phyloP scores from a whole-genome alignment of 352 stramenopile genomes.

The Pythium coloratum region DNA sequence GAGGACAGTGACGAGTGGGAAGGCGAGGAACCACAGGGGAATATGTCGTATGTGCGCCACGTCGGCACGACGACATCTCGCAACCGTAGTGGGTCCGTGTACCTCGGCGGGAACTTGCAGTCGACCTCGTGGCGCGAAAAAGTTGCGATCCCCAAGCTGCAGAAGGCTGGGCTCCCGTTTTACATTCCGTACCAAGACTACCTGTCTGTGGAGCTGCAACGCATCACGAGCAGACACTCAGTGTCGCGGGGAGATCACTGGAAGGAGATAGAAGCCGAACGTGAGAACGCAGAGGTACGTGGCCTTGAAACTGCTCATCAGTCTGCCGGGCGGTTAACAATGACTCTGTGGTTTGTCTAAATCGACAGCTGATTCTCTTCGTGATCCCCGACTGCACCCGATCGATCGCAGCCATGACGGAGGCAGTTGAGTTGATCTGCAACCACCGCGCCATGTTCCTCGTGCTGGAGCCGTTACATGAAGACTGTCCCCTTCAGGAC shows the following conservation, averaged over 20 bases:
- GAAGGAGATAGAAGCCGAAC: conserved; percentile 60
- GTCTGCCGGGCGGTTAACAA: background rate
- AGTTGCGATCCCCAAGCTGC: conserved; percentile 68
- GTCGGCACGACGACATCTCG: conserved; percentile 46
- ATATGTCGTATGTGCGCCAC: conserved; percentile 44
- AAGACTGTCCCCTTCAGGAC: conserved; percentile 63
- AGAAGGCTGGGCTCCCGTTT: conserved; percentile 69
- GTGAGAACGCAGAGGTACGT: conserved; percentile 61
- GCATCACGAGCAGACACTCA: conserved; percentile 32
- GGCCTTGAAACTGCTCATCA: background rate
- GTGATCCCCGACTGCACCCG: conserved; percentile 74
- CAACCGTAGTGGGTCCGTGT: conserved; percentile 57
- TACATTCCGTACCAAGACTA: conserved; percentile 80
- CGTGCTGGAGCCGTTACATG: conserved; percentile 69
- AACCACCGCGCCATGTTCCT: conserved; percentile 71
- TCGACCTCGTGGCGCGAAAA: conserved; percentile 75
- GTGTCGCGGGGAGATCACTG: conserved; percentile 40
- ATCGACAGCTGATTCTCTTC: conserved; percentile 64
- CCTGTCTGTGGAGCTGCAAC: conserved; percentile 55
- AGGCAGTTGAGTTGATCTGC: conserved; percentile 76
- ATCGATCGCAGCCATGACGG: conserved; percentile 82
- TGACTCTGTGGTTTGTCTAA: background rate
- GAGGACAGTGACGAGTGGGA: conserved; percentile 33
- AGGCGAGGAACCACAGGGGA: conserved; percentile 4
- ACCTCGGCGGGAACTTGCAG: conserved; percentile 73